Percentiles rank a stretch among this genome's conserved stretches.
Evolutionary conservation across 1,139 yeast genomes (phyloP).

Genomic region (Lodderomyces orthopsilosis): DNA sequence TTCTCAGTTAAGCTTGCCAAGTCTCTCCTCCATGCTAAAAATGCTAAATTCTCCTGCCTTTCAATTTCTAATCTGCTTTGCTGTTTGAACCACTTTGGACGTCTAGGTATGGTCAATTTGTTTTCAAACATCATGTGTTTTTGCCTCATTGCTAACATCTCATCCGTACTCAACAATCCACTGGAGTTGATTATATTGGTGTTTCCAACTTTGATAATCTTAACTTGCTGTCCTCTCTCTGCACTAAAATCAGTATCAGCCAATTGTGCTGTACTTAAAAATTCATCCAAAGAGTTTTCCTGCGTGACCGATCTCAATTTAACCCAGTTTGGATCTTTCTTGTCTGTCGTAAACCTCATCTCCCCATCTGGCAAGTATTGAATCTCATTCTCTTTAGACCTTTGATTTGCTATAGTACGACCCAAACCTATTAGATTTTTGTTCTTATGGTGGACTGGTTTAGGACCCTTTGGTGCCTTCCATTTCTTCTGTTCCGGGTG

Average conservation of each 20-base stretch:
- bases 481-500: conserved; percentile 50
- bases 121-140: conserved; percentile 75
- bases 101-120: conserved; percentile 87
- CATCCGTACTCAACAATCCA: conserved; percentile 62
- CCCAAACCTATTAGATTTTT: conserved; percentile 86
- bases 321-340: conserved; percentile 85
- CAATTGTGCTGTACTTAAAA: conserved; percentile 88
- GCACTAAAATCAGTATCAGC: conserved; percentile 97
- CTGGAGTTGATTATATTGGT: conserved; percentile 46
- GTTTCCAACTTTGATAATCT: conserved; percentile 74
- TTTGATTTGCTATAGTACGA: conserved; percentile 73
- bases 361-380: conserved; percentile 82
- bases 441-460: conserved; percentile 79
- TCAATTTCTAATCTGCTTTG: conserved; percentile 80
- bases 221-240: conserved; percentile 78
- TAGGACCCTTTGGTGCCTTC: conserved; percentile 86
- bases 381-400: conserved; percentile 65
- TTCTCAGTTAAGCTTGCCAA: conserved; percentile 82
- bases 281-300: conserved; percentile 91
- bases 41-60: conserved; percentile 85
- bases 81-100: conserved; percentile 79
- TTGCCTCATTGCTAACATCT: conserved; percentile 58
- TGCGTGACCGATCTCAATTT: conserved; percentile 91
- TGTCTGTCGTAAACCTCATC: conserved; percentile 77
- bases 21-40: conserved; percentile 89